These are phyloP conservation scores for Erigeron canadensis DNA, from an alignment of 129 eudicot genomes.

Conservation along the genomic window DNA sequence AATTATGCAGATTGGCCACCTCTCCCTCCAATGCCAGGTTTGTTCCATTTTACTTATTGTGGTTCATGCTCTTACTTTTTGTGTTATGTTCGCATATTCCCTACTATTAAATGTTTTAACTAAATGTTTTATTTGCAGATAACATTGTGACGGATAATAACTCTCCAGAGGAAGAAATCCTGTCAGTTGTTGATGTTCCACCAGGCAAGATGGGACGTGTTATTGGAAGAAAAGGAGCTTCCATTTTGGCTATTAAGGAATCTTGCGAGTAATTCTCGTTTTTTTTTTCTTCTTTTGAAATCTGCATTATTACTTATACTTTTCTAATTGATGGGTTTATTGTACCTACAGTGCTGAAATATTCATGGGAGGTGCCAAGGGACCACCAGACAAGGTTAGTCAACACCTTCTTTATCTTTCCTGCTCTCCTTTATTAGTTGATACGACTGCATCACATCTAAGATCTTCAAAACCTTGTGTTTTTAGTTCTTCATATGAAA, in stretches of 20 bases:
- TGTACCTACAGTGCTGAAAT: slow-evolving; percentile 75
- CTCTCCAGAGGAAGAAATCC: slow-evolving; percentile 61
- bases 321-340: slow-evolving; percentile 15
- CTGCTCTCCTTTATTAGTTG: not conserved
- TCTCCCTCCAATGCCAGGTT: slow-evolving; percentile 83
- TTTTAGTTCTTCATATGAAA: slow-evolving; percentile 5
- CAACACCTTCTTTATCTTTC: not conserved
- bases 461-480: not conserved
- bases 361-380: slow-evolving; percentile 82
- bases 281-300: not conserved
- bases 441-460: not conserved
- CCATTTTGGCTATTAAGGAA: slow-evolving; percentile 77
- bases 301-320: not conserved
- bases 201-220: slow-evolving; percentile 87
- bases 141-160: slow-evolving; percentile 38
- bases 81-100: not conserved
- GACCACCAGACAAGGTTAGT: slow-evolving; percentile 98
- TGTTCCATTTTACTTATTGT: slow-evolving; percentile 3
- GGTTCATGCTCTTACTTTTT: not conserved
- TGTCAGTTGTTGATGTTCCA: slow-evolving; percentile 91
- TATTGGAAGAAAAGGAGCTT: slow-evolving; percentile 84
- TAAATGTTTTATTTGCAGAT: slow-evolving; percentile 40
- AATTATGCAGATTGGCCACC: slow-evolving; percentile 81
- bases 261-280: slow-evolving; percentile 64
- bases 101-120: not conserved